Conservation (phyloP, 1,139 yeast genomes). For the Suhomyces maxii region DNA sequence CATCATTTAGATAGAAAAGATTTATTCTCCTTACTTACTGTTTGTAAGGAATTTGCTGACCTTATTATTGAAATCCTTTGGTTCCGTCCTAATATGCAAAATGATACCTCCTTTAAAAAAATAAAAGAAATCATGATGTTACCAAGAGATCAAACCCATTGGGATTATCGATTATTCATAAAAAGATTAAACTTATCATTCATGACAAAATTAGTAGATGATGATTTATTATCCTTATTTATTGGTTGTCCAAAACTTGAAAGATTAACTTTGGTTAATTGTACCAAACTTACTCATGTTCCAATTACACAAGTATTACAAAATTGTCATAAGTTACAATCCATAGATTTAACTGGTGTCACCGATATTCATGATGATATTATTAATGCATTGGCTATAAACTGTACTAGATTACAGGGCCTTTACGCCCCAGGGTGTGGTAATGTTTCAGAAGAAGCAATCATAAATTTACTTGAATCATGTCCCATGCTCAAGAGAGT, state of each 20-base stretch:
- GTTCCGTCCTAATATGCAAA: constrained; percentile 83
- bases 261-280: constrained; percentile 80
- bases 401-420: constrained; percentile 82
- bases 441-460: constrained; percentile 63
- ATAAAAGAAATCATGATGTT: constrained; percentile 56
- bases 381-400: constrained; percentile 64
- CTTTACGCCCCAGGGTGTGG: constrained; percentile 86
- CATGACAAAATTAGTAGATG: constrained; percentile 68
- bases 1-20: constrained; percentile 68
- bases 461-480: constrained; percentile 55
- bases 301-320: constrained; percentile 63
- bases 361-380: constrained; percentile 65
- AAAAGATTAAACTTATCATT: constrained; percentile 79
- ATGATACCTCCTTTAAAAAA: constrained; percentile 49
- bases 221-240: constrained; percentile 55
- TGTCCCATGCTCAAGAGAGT: constrained; percentile 83
- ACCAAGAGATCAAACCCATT: constrained; percentile 51
- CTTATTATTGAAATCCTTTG: constrained; percentile 79
- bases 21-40: constrained; percentile 66
- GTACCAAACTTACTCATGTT: constrained; percentile 61
- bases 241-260: constrained; percentile 76
- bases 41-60: constrained; percentile 81
- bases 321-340: constrained; percentile 71
- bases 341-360: constrained; percentile 91
- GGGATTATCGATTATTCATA: constrained; percentile 74